phyloP scores from a whole-genome alignment of 2,329 filamentous ascomycete genomes.

The Ceratocystis cubensis region DNA sequence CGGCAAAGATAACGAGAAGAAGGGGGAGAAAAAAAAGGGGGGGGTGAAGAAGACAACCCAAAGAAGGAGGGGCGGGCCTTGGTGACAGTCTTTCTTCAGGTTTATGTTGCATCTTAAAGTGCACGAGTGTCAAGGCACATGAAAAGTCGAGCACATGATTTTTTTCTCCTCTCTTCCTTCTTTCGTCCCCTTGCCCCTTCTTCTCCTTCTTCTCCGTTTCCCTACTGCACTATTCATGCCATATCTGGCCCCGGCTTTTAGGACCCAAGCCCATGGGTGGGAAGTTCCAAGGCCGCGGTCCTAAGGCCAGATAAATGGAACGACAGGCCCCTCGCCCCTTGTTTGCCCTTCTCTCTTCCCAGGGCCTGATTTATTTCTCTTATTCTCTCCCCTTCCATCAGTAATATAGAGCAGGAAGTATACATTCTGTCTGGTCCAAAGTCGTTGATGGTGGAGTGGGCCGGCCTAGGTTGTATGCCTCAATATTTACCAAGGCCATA shows the following conservation, averaged over 20 bases:
- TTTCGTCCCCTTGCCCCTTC: neutral
- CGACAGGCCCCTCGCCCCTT: neutral
- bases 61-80: neutral
- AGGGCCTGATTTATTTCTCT: neutral
- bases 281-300: conserved; percentile 9
- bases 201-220: neutral
- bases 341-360: neutral
- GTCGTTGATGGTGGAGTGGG: too few species aligned
- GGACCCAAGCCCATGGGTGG: conserved; percentile 7
- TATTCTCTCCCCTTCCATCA: neutral
- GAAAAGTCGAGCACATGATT: neutral
- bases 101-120: neutral
- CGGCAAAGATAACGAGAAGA: neutral
- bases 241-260: neutral
- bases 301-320: conserved; percentile 5
- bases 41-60: neutral
- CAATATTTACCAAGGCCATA: too few species aligned
- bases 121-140: neutral
- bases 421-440: too few species aligned
- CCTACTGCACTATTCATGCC: neutral
- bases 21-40: neutral
- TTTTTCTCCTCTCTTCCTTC: neutral
- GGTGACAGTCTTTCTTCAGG: conserved; percentile 8
- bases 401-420: neutral
- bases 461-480: too few species aligned